Evolutionary conservation across 2,329 filamentous ascomycete genomes (phyloP).

Genomic region (Aspergillus texensis): DNA sequence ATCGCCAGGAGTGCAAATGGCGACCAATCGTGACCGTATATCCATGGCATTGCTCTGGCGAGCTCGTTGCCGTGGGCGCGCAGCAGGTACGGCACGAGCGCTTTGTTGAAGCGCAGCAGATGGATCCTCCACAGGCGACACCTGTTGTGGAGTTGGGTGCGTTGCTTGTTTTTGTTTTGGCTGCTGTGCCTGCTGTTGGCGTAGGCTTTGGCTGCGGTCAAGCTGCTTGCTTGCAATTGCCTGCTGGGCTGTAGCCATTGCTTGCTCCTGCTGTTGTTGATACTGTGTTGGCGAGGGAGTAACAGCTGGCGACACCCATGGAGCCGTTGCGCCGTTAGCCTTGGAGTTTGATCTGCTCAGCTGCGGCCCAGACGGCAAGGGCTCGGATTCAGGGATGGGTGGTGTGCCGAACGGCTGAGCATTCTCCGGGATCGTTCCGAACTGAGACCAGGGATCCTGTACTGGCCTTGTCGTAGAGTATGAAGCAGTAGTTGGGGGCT

Average conservation of each 20-base stretch:
- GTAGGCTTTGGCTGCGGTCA: constrained; percentile 73
- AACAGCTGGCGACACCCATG: constrained; percentile 43
- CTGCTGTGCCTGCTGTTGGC: constrained; percentile 58
- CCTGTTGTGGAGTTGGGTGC: constrained; percentile 41
- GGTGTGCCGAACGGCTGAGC: constrained; percentile 46
- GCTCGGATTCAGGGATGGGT: constrained; percentile 56
- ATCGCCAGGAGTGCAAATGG: constrained; percentile 88
- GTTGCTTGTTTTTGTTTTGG: constrained; percentile 51
- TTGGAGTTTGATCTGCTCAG: constrained; percentile 71
- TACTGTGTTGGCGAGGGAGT: constrained; percentile 48
- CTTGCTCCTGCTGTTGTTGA: constrained; percentile 79
- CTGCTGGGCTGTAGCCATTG: constrained; percentile 77
- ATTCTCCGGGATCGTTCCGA: constrained; percentile 15
- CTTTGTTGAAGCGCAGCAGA: constrained; percentile 37
- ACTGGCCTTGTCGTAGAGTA: constrained; percentile 49
- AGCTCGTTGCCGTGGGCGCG: constrained; percentile 74
- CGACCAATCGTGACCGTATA: constrained; percentile 78
- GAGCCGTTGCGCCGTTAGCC: constrained; percentile 56
- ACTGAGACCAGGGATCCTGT: constrained; percentile 53
- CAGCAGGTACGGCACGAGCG: constrained; percentile 54
- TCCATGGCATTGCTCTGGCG: constrained; percentile 81
- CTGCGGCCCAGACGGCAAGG: constrained; percentile 68
- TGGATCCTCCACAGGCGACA: constrained; percentile 37
- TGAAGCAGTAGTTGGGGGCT: constrained; percentile 46
- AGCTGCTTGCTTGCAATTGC: constrained; percentile 70